Conservation (phyloP, 768 basidiomycete genomes). For the Gloeostereum incarnatum region DNA sequence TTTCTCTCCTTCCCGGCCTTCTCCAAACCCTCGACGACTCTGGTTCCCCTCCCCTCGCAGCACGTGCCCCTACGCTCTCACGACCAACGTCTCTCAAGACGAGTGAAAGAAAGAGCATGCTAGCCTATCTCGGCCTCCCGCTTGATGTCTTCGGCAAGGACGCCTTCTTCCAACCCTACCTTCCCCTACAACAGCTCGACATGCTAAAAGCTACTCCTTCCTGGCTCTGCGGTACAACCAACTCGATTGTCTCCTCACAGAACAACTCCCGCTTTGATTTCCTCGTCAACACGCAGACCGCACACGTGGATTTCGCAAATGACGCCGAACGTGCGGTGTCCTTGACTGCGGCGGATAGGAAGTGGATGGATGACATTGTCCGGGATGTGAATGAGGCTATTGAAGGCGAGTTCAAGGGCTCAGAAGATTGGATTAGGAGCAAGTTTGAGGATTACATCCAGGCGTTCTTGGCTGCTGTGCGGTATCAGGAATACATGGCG, state of each 20-base stretch:
- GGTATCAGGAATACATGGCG: constrained; percentile 78
- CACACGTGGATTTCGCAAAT: constrained; percentile 78
- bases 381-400: constrained; percentile 79
- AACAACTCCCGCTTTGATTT: constrained; percentile 88
- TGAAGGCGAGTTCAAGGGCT: constrained; percentile 80
- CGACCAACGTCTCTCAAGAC: constrained; percentile 77
- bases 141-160: constrained; percentile 91
- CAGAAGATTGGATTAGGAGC: constrained; percentile 87
- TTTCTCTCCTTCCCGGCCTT: constrained; percentile 86
- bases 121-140: constrained; percentile 90
- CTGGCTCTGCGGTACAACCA: constrained; percentile 94
- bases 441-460: constrained; percentile 97
- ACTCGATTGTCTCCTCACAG: constrained; percentile 90
- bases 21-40: constrained; percentile 87
- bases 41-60: constrained; percentile 77
- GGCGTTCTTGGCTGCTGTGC: constrained; percentile 79
- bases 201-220: constrained; percentile 69
- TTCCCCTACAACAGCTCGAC: constrained; percentile 92
- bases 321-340: constrained; percentile 73
- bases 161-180: constrained; percentile 95
- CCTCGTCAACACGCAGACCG: constrained; percentile 78
- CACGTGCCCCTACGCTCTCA: constrained; percentile 44
- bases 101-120: constrained; percentile 84
- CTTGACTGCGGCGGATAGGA: constrained; percentile 87
- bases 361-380: constrained; percentile 96